Conservation (phyloP, 768 basidiomycete species). For the Podaxis sp. region DNA sequence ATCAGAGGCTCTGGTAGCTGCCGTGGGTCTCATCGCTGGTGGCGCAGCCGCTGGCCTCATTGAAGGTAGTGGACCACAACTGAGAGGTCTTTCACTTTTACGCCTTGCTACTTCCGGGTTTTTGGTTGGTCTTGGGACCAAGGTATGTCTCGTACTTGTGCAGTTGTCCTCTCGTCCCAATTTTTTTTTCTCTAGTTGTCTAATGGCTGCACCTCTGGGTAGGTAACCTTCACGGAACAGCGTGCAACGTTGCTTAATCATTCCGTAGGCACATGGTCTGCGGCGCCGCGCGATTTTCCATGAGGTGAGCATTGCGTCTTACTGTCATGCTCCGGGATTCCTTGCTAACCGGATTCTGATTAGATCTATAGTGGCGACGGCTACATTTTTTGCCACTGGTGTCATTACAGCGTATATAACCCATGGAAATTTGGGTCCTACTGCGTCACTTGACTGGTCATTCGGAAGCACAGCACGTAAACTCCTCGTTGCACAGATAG, state of each 20-base stretch:
- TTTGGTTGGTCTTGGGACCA: slow-evolving; percentile 57
- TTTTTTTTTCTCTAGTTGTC: slow-evolving; percentile 36
- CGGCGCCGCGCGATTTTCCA: slow-evolving; percentile 55
- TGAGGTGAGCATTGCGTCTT: slow-evolving; percentile 36
- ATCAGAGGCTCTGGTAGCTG: slow-evolving; percentile 39
- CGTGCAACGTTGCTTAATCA: neutral
- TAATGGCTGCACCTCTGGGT: slow-evolving; percentile 70
- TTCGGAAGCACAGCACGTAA: slow-evolving; percentile 32
- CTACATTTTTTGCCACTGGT: slow-evolving; percentile 49
- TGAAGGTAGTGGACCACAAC: slow-evolving; percentile 33
- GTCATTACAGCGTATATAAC: slow-evolving; percentile 41
- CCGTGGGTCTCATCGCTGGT: slow-evolving; percentile 46
- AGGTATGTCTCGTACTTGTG: slow-evolving; percentile 30
- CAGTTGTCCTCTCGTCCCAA: slow-evolving; percentile 6
- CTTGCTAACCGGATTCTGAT: neutral
- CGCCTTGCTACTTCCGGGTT: slow-evolving; percentile 46
- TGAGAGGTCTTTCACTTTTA: slow-evolving; percentile 24
- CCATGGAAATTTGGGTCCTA: slow-evolving; percentile 32
- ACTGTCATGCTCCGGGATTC: slow-evolving; percentile 8
- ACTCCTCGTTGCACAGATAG: slow-evolving; percentile 38
- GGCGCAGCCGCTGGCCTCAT: slow-evolving; percentile 42
- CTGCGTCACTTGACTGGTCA: slow-evolving; percentile 36
- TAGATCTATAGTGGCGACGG: slow-evolving; percentile 56
- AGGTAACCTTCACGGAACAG: slow-evolving; percentile 11
- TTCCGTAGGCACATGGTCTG: slow-evolving; percentile 58